phyloP scores from a whole-genome alignment of 2,329 filamentous ascomycete genomes.

The Penicillium sp. region DNA sequence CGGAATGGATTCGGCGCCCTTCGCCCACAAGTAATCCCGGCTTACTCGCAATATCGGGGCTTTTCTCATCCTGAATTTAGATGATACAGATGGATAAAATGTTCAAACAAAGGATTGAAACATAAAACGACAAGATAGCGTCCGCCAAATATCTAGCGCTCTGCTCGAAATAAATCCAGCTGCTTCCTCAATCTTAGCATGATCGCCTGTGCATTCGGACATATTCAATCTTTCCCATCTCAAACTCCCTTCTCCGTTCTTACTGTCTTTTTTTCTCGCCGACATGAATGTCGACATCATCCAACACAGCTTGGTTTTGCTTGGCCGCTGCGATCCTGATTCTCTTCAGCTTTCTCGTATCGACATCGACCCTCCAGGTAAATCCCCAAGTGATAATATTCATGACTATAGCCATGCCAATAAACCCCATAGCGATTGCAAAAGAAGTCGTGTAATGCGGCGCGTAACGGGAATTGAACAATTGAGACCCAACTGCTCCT shows the following conservation, averaged over 20 bases:
- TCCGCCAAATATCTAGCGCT: neutral
- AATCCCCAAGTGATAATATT: conserved; percentile 18
- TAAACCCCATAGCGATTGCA: conserved; percentile 23
- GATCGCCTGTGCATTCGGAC: neutral
- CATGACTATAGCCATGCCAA: conserved; percentile 21
- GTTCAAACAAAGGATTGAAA: too few species aligned
- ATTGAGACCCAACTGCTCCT: conserved; percentile 22
- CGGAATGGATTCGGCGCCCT: too few species aligned
- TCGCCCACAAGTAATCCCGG: too few species aligned
- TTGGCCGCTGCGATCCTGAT: conserved; percentile 10
- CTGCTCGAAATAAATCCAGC: neutral
- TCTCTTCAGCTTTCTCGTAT: conserved; percentile 18
- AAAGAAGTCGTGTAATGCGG: conserved; percentile 23
- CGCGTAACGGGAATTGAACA: conserved; percentile 25
- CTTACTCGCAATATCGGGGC: too few species aligned
- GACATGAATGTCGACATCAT: conserved; percentile 10
- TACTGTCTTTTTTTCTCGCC: neutral
- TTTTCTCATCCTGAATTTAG: too few species aligned
- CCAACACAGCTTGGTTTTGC: conserved; percentile 7
- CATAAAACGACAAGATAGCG: too few species aligned
- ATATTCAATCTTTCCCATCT: neutral
- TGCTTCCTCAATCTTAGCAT: neutral
- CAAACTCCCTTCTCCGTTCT: neutral
- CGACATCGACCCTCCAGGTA: conserved; percentile 17
- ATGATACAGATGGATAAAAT: too few species aligned